Base-by-base conservation (phyloP, 805 yeast species). In the Lipomyces sp. region DNA sequence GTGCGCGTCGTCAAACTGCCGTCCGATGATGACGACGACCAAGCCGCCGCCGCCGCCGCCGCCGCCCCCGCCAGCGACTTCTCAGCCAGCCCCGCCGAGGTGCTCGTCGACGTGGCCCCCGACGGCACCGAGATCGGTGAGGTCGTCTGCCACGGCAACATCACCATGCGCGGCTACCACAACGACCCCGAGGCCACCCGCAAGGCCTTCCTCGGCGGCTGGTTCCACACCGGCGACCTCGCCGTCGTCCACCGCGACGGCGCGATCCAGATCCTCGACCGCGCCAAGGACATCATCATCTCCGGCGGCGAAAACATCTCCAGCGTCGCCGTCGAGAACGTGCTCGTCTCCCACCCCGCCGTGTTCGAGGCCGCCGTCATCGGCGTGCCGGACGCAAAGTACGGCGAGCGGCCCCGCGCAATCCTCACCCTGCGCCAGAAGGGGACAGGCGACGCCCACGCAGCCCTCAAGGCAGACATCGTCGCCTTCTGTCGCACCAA, bases 261-360 rank as follows among this genome's bases (percentile, higher is more conserved):
- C 14, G 55, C 67, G 32, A 45, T 65, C 29, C 65, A 66, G 49
- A 52, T 67, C 37, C 57, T 68, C 19, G 71, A 67, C 49, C 59
- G 71, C 31, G 66, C 65, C 45, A 67, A 67, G 61, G 71, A 67
- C 51, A 66, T 67, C 32, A 67, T 67, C 47, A 67, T 67, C 33
- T 65, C 70, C 8, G 70, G 70, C 11, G 70, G 70, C 24, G 70
- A 67, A 46, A 67, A 67, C 54, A 66, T 67, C 48, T 67, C 70
- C 3, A 65, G 70, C 4, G 69, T 67, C 11, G 66, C 62, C 13
- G 68, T 67, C 4, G 70, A 67, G 48, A 52, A 58, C 34, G 57
- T 46, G 13, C 49, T 67, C 11, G 61, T 57, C 43, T 52, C 57
- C 47, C 65, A 64, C 47, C 63, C 61, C 13, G 54, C 52, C 22